These are phyloP conservation scores for Shiraia bambusicola DNA, from an alignment of 2,329 filamentous ascomycete genomes.

Conservation along the genomic window DNA sequence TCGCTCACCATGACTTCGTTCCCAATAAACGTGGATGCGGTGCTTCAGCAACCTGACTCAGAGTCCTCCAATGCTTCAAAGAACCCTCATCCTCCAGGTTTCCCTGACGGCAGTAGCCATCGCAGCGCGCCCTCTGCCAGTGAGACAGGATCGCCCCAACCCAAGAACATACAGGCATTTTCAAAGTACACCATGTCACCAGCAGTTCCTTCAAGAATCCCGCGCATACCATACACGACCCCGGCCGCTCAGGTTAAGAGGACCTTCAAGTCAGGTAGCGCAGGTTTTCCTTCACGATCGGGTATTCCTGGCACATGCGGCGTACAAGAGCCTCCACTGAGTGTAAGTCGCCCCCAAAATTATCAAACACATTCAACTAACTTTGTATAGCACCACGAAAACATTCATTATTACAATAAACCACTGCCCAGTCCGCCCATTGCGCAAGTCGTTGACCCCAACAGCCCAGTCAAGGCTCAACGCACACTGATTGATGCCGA, in stretches of 20 bases:
- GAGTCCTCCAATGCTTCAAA: slow-evolving; percentile 8
- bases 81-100: slow-evolving; percentile 10
- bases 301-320: background rate
- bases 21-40: slow-evolving; percentile 12
- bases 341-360: background rate
- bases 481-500: slow-evolving; percentile 45
- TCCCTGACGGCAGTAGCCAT: slow-evolving; percentile 1
- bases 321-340: no score
- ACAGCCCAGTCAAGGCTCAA: slow-evolving; percentile 40
- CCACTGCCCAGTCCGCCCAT: slow-evolving; percentile 45
- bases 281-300: background rate
- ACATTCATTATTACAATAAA: slow-evolving; percentile 29
- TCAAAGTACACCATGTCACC: slow-evolving; percentile 4
- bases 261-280: background rate
- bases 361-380: no score
- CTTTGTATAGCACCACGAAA: slow-evolving; percentile 1
- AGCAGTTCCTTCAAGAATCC: slow-evolving; percentile 28
- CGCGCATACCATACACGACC: slow-evolving; percentile 24
- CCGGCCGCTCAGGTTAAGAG: slow-evolving; percentile 2
- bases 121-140: slow-evolving; percentile 15
- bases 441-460: slow-evolving; percentile 29
- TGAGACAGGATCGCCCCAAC: slow-evolving; percentile 13
- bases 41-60: slow-evolving; percentile 7
- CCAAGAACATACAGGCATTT: slow-evolving; percentile 2
- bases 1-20: slow-evolving; percentile 11